Percentiles rank a stretch among this genome's conserved stretches.
Evolutionary conservation across 169 alveolate species (phyloP).

Genomic region (Eimeria tenella): DNA sequence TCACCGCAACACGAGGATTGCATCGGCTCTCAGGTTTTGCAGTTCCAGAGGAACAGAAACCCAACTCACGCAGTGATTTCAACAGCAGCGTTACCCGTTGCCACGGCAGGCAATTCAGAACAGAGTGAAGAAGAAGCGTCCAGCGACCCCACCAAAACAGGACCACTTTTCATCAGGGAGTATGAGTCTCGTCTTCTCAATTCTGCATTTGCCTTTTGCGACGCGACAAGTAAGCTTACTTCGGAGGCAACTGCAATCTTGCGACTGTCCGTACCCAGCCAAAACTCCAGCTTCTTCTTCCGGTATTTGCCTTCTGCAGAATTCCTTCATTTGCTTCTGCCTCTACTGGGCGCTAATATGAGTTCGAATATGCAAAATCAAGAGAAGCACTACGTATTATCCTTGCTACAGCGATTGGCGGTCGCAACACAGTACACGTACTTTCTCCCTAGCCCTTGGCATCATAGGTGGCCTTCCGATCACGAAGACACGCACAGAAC

Average conservation of each 20-base stretch:
- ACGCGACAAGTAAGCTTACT: slow-evolving; percentile 2
- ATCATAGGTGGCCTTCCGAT: background rate
- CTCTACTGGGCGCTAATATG: slow-evolving; percentile 20
- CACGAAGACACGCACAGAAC: background rate
- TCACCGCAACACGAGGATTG: slow-evolving; percentile 60
- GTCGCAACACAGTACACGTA: slow-evolving; percentile 41
- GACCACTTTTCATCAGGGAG: slow-evolving; percentile 2
- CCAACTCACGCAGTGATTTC: background rate
- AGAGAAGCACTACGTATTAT: slow-evolving; percentile 1
- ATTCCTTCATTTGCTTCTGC: slow-evolving; percentile 51
- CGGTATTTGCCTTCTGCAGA: background rate
- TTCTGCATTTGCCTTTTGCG: background rate
- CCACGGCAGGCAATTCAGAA: background rate
- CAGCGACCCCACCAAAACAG: background rate
- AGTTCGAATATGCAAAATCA: background rate
- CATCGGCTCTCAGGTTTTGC: slow-evolving; percentile 31
- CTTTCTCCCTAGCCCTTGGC: slow-evolving; percentile 46
- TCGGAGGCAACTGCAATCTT: too few relatives aligned
- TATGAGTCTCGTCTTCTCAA: background rate
- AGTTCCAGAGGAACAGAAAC: background rate
- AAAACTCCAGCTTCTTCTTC: background rate
- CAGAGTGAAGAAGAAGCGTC: background rate
- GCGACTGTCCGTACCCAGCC: background rate
- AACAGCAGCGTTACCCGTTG: background rate
- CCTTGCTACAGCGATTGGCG: slow-evolving; percentile 32